phyloP scores from a whole-genome alignment of 2,329 filamentous ascomycete genomes.

The Didymosphaeria variabile region DNA sequence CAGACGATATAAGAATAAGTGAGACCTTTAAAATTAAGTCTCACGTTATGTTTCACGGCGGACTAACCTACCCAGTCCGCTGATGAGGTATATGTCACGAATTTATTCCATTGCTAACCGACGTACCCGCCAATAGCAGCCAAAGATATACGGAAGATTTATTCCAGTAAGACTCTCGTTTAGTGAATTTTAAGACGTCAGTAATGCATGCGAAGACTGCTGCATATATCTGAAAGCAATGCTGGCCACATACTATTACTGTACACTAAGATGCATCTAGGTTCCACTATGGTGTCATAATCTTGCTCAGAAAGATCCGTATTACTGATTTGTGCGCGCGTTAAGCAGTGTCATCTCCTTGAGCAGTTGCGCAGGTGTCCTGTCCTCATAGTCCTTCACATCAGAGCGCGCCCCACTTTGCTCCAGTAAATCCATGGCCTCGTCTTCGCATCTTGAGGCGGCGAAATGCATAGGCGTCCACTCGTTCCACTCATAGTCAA shows the following conservation, averaged over 20 bases:
- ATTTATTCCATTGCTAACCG: too few species aligned
- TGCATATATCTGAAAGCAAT: background rate
- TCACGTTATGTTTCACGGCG: too few species aligned
- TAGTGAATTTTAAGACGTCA: too few species aligned
- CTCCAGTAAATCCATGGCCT: conserved; percentile 24
- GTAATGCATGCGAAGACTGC: background rate
- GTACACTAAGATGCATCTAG: background rate
- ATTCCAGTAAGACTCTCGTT: too few species aligned
- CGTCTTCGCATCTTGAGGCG: conserved; percentile 15
- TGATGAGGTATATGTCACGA: too few species aligned
- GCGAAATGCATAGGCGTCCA: conserved; percentile 25
- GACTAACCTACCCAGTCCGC: too few species aligned
- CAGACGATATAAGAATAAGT: too few species aligned
- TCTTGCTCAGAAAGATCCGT: conserved; percentile 7
- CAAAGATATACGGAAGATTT: too few species aligned
- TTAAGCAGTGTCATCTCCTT: conserved; percentile 18
- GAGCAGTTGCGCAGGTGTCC: conserved; percentile 23
- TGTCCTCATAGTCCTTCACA: conserved; percentile 19
- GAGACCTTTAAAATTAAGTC: too few species aligned
- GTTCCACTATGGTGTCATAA: conserved; percentile 3
- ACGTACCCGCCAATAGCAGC: too few species aligned
- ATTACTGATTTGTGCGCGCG: conserved; percentile 4
- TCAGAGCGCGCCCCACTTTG: conserved; percentile 15
- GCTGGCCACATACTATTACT: background rate
- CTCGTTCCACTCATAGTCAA: conserved; percentile 6